Percentiles rank a stretch among this genome's conserved stretches.
Evolutionary conservation across 139 green algal genomes (phyloP).

Genomic region (Coelastrella sp.): DNA sequence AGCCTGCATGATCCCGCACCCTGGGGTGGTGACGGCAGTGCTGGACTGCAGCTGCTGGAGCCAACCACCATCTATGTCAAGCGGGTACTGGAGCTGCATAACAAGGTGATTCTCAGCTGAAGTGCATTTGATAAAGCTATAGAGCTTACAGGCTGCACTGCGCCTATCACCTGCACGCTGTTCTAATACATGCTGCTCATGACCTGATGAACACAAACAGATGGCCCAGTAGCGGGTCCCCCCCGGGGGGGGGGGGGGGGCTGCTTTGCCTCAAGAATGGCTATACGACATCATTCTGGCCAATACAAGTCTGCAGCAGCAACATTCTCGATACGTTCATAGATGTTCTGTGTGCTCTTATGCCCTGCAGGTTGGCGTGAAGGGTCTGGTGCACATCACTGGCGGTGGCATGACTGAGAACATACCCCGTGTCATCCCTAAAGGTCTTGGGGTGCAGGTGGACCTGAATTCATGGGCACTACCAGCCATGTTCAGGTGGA

Average conservation of each 20-base stretch:
- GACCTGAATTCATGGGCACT: constrained; percentile 76
- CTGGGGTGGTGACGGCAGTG: constrained; percentile 65
- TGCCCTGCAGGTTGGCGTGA: constrained; percentile 54
- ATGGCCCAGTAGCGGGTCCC: too few relatives aligned
- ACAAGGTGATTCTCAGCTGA: constrained; percentile 51
- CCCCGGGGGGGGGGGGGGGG: too few relatives aligned
- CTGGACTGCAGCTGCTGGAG: constrained; percentile 76
- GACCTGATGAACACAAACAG: not conserved
- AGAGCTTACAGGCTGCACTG: not conserved
- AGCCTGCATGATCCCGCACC: constrained; percentile 72
- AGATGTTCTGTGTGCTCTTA: not conserved
- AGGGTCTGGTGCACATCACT: constrained; percentile 96
- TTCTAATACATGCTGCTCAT: not conserved
- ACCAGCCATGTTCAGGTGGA: constrained; percentile 70
- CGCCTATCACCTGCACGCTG: not conserved
- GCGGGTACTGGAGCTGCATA: constrained; percentile 56
- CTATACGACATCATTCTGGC: not conserved
- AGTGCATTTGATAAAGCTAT: not conserved
- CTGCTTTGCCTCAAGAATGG: too few relatives aligned
- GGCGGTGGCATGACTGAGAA: constrained; percentile 98
- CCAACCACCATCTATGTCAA: constrained; percentile 78
- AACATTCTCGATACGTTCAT: not conserved
- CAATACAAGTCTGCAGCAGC: not conserved
- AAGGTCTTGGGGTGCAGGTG: constrained; percentile 80
- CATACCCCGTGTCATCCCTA: constrained; percentile 94